A percentile compares a stretch with the other conserved stretches of the same genome.
Evolutionary conservation across 352 stramenopile genomes (phyloP).

Genomic region (Phytophthora agathidicida): DNA sequence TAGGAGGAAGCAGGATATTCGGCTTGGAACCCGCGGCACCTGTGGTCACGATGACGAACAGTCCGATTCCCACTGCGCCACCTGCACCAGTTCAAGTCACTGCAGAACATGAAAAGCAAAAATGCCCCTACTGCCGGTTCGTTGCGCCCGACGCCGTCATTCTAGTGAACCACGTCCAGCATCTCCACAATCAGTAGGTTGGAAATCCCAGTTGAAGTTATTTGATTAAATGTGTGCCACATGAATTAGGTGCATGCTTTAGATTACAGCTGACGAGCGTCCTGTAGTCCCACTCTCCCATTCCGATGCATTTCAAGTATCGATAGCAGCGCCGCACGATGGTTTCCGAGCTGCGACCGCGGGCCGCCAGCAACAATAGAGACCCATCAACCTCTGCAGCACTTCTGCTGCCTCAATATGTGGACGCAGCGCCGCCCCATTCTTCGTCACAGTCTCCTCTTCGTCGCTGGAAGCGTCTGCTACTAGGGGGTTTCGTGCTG

Average conservation of each 20-base stretch:
- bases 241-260: conserved; percentile 11
- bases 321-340: conserved; percentile 5
- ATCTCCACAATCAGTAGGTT: conserved; percentile 56
- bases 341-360: conserved; percentile 17
- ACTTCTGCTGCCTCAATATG: conserved; percentile 15
- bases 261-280: not conserved
- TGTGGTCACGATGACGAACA: conserved; percentile 24
- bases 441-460: not conserved
- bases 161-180: conserved; percentile 81
- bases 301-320: conserved; percentile 22
- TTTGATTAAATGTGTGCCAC: conserved; percentile 13
- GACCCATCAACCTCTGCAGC: not conserved
- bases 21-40: conserved; percentile 27
- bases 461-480: conserved; percentile 14
- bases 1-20: conserved; percentile 33
- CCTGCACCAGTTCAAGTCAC: not conserved
- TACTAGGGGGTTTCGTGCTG: conserved; percentile 19
- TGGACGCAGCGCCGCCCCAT: not conserved
- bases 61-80: conserved; percentile 6
- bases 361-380: conserved; percentile 5
- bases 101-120: conserved; percentile 40
- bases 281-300: conserved; percentile 4
- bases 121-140: conserved; percentile 75
- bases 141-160: conserved; percentile 58
- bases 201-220: conserved; percentile 6